Evolutionary conservation across 116 monocot genomes (phyloP), one percentile per base, ranked within the genome.

Genomic region (Papilionanthe hybrid): DNA sequence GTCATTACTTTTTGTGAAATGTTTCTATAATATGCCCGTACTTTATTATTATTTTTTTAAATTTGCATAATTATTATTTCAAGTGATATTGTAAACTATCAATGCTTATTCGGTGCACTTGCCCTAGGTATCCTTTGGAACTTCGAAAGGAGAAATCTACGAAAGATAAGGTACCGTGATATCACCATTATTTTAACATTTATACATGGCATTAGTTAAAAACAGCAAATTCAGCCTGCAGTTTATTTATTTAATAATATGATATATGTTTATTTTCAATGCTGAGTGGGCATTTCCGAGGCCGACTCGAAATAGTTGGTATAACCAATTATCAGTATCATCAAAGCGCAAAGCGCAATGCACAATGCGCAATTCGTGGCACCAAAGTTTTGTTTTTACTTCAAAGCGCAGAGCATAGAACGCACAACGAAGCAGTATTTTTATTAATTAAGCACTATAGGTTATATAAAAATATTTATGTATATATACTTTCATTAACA

Each of bases 91-190:
- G 18, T 43, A 42, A 72, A 43, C 19, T 43, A 1, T 48, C 5
- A 27, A 75, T 44, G 10, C 23, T 48, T 49, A 1, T 23, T 13
- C 4, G 18, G 9, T 25, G 49, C 27, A 49, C 13, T 48, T 79
- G 45, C 57, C 7, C 79, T 84, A 97, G 97, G 97, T 97, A 98
- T 79, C 98, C 94, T 77, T 84, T 98, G 88, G 98, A 98, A 91
- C 87, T 98, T n/a, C 81, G 98, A 48, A 94, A 98, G 88, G 94
- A 88, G 57, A 98, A 93, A 71, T 67, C 91, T 77, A 80, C 85
- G 42, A 98, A 90, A 88, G 87, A 87, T 74, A 94, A 94, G 98
- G 98, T 98, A 75, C 55, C 58, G 37, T 71, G 11, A 41, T 60
- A 5, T 45, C 22, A 8, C 3, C 27, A 13, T 75, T 75, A 75